These are phyloP conservation scores for Miamiensis avidus DNA, from an alignment of 169 alveolate species.

Conservation along the genomic window DNA sequence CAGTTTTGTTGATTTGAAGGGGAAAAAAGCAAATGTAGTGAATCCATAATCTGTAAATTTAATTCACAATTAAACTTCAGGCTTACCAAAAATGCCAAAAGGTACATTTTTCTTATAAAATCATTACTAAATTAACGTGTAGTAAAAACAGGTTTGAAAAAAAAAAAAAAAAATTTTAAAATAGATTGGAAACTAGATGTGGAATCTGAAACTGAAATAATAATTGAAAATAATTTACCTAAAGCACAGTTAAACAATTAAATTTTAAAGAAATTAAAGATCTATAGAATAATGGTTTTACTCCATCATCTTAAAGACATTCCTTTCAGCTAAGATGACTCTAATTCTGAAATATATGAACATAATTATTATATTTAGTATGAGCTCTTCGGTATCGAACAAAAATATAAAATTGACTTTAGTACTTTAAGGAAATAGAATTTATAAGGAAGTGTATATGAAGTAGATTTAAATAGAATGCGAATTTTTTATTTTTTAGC, in stretches of 20 bases:
- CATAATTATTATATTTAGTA: constrained; percentile 34
- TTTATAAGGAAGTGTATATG: constrained; percentile 24
- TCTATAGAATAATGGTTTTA: constrained; percentile 46
- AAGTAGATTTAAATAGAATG: constrained; percentile 37
- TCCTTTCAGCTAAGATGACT: constrained; percentile 32
- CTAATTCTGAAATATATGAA: not conserved
- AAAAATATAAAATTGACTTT: constrained; percentile 33
- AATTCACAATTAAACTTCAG: not conserved
- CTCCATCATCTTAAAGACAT: constrained; percentile 34
- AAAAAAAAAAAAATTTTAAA: constrained; percentile 5
- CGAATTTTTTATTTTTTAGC: constrained; percentile 43
- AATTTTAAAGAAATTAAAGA: constrained; percentile 20
- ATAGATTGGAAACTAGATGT: constrained; percentile 33
- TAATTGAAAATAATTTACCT: constrained; percentile 25
- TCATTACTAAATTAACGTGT: not conserved
- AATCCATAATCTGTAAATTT: not conserved
- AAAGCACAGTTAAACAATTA: constrained; percentile 14
- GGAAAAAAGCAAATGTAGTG: constrained; percentile 20
- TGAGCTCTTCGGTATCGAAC: constrained; percentile 25
- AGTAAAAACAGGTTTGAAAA: not conserved
- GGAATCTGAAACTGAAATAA: constrained; percentile 27
- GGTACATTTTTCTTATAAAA: not conserved
- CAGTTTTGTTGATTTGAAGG: constrained; percentile 27
- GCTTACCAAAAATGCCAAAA: not conserved
- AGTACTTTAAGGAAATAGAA: not conserved